Conservation (phyloP, 805 yeast genomes). For the Saturnispora mendoncae region DNA sequence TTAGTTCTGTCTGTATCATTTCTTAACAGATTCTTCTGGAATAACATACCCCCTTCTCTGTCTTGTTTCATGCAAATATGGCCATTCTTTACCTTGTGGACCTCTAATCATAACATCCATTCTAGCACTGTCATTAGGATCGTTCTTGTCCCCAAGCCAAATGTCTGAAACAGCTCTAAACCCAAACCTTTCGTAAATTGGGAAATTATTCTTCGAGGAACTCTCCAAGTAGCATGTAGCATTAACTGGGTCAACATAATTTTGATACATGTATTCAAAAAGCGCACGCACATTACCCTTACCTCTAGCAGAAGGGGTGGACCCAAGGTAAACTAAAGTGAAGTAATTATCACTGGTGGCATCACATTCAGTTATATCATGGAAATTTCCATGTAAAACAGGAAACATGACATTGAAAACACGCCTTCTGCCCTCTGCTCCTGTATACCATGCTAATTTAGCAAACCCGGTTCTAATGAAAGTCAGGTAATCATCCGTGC, state of each 20-base stretch:
- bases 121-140: constrained; percentile 26
- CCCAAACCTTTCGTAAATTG: constrained; percentile 45
- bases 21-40: constrained; percentile 16
- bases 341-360: constrained; percentile 23
- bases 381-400: constrained; percentile 40
- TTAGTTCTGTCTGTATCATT: background rate
- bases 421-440: constrained; percentile 39
- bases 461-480: constrained; percentile 46
- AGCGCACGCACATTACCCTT: constrained; percentile 46
- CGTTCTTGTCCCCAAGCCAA: constrained; percentile 30
- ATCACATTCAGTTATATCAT: constrained; percentile 37
- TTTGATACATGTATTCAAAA: constrained; percentile 40
- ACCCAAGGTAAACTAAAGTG: constrained; percentile 30
- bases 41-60: constrained; percentile 19
- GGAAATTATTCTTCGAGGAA: constrained; percentile 37
- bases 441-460: constrained; percentile 40
- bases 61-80: constrained; percentile 21
- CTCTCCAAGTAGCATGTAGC: constrained; percentile 43
- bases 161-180: constrained; percentile 42
- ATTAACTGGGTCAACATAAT: constrained; percentile 35
- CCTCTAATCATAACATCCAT: constrained; percentile 35
- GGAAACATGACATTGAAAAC: constrained; percentile 44
- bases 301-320: constrained; percentile 40
- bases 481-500: constrained; percentile 38
- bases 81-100: constrained; percentile 26